phyloP scores from a whole-genome alignment of 768 basidiomycete genomes.

The Mycena venus region DNA sequence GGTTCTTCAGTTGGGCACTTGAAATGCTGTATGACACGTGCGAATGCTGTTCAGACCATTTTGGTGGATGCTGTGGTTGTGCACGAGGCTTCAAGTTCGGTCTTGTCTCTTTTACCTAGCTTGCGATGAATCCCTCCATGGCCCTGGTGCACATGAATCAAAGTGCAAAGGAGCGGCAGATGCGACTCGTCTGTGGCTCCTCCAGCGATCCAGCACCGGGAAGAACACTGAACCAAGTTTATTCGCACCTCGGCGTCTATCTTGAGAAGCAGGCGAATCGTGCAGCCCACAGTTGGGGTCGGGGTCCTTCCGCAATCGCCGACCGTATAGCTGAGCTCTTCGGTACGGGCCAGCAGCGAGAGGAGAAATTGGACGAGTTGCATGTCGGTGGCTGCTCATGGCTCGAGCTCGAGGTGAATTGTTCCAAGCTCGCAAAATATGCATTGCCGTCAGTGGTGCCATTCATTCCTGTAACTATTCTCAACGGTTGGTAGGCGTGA shows the following conservation, averaged over 20 bases:
- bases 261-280: background rate
- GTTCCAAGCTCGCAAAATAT: background rate
- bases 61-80: too few species aligned
- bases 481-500: background rate
- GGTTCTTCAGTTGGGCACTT: too few species aligned
- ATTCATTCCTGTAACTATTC: too few species aligned
- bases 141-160: background rate
- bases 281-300: background rate
- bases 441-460: background rate
- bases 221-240: background rate
- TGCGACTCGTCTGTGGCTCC: background rate
- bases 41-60: too few species aligned
- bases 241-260: background rate
- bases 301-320: background rate
- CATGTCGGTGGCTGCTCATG: too few species aligned
- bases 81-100: too few species aligned
- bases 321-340: background rate
- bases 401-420: background rate
- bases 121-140: too few species aligned
- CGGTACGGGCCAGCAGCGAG: background rate
- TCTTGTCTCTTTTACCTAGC: too few species aligned
- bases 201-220: background rate
- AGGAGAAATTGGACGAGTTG: background rate
- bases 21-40: too few species aligned
- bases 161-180: background rate